Percentiles rank a stretch among this genome's conserved stretches.
Conservation (phyloP, 1,139 yeast genomes). For the Nematodospora anomalae region DNA sequence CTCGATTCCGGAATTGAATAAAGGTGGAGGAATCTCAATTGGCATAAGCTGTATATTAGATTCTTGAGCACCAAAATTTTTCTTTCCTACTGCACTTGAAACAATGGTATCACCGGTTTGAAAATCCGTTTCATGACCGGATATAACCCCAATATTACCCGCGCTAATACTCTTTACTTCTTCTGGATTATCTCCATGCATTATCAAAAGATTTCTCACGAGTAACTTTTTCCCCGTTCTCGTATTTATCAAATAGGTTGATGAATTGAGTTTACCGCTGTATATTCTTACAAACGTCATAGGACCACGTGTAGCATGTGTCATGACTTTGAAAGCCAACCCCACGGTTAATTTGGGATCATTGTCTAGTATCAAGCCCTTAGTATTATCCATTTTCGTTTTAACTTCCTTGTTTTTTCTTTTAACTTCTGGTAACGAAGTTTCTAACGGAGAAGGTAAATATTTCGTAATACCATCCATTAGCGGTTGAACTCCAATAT, state of each 20-base stretch:
- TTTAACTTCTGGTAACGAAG: conserved; percentile 53
- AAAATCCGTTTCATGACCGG: conserved; percentile 68
- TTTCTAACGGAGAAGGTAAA: conserved; percentile 80
- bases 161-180: conserved; percentile 61
- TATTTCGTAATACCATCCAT: conserved; percentile 77
- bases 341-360: conserved; percentile 69
- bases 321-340: conserved; percentile 85
- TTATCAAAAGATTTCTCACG: conserved; percentile 66
- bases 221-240: conserved; percentile 67
- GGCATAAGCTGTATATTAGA: conserved; percentile 62
- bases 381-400: conserved; percentile 39
- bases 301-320: conserved; percentile 80
- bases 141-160: conserved; percentile 90
- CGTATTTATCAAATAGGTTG: conserved; percentile 64
- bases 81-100: conserved; percentile 46
- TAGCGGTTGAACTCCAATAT: conserved; percentile 93
- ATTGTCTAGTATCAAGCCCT: conserved; percentile 54
- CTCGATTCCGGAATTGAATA: conserved; percentile 81
- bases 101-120: conserved; percentile 90
- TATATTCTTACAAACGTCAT: conserved; percentile 88
- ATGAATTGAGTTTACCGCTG: conserved; percentile 69
- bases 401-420: conserved; percentile 17
- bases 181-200: conserved; percentile 87
- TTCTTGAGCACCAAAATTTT: conserved; percentile 53
- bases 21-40: conserved; percentile 87